phyloP scores from a whole-genome alignment of 1,284 basidiomycete species.

The Somion occarium region DNA sequence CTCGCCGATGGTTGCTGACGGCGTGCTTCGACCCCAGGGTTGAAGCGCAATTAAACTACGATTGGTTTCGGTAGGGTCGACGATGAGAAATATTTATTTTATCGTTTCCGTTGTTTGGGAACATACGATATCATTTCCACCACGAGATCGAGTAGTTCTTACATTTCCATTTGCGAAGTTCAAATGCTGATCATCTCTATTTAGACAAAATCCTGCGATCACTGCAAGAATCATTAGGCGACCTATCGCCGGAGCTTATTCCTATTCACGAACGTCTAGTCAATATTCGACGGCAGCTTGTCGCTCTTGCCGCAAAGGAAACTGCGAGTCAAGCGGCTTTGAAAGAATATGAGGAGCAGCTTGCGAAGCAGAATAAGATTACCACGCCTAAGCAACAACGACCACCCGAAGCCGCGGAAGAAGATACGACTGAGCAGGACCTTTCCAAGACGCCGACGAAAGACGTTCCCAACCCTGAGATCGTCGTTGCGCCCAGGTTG shows the following conservation, averaged over 20 bases:
- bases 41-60: neutral
- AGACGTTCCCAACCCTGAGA: conserved; percentile 25
- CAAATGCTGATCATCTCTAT: conserved; percentile 2
- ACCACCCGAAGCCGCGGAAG: neutral
- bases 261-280: conserved; percentile 91
- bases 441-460: conserved; percentile 26
- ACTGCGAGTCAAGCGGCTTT: conserved; percentile 24
- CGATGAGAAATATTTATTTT: too few relatives aligned
- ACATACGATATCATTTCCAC: too few relatives aligned
- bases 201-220: conserved; percentile 74
- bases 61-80: neutral
- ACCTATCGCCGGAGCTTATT: conserved; percentile 82
- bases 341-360: conserved; percentile 8
- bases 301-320: conserved; percentile 78
- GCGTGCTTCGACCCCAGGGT: conserved; percentile 1
- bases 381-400: neutral
- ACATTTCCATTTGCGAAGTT: neutral
- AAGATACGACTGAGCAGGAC: conserved; percentile 14
- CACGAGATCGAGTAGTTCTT: conserved; percentile 1
- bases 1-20: neutral
- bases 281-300: conserved; percentile 84
- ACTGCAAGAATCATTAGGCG: conserved; percentile 79
- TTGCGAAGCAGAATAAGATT: neutral
- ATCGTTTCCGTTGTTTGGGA: too few relatives aligned
- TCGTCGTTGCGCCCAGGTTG: conserved; percentile 12